Percentiles rank a stretch among this genome's conserved stretches.
Evolutionary conservation across 495 filamentous ascomycete species (phyloP).

Genomic region (Astrothelium macrocarpum): DNA sequence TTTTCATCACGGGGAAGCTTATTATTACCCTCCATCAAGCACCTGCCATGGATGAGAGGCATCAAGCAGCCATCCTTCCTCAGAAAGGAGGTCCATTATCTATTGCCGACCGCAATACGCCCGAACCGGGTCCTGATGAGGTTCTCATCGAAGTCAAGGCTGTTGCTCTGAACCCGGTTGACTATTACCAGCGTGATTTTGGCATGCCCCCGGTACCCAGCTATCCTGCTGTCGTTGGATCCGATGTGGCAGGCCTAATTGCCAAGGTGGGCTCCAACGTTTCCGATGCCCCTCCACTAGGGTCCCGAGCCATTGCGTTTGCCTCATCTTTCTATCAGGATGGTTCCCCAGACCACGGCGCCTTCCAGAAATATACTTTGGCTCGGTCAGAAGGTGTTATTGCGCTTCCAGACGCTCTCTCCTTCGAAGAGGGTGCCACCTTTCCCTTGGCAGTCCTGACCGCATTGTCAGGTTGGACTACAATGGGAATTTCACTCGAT

Average conservation of each 20-base stretch:
- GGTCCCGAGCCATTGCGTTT: slow-evolving; percentile 38
- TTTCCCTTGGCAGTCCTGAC: slow-evolving; percentile 44
- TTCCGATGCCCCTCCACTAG: slow-evolving; percentile 24
- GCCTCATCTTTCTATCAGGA: slow-evolving; percentile 30
- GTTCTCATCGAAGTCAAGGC: slow-evolving; percentile 33
- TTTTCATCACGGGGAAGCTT: not conserved
- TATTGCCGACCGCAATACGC: slow-evolving; percentile 20
- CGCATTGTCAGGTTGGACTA: not conserved
- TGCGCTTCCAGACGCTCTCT: slow-evolving; percentile 42
- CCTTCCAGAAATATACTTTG: slow-evolving; percentile 18
- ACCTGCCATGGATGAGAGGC: slow-evolving; percentile 17
- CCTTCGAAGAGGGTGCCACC: slow-evolving; percentile 43
- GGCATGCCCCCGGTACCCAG: slow-evolving; percentile 25
- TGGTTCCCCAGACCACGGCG: slow-evolving; percentile 24
- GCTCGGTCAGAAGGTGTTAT: slow-evolving; percentile 39
- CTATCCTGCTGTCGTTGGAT: slow-evolving; percentile 35
- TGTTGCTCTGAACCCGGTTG: slow-evolving; percentile 35
- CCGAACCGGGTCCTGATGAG: slow-evolving; percentile 28
- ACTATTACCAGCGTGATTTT: slow-evolving; percentile 32
- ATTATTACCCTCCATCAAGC: not conserved
- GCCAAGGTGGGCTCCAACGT: slow-evolving; percentile 34
- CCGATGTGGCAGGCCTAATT: slow-evolving; percentile 37
- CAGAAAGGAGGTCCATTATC: slow-evolving; percentile 18
- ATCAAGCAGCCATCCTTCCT: slow-evolving; percentile 30
- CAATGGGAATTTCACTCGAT: not conserved